Evolutionary conservation across 805 yeast species (phyloP), one percentile per base, ranked within the genome.

Genomic region (Metschnikowia dekortorum): DNA sequence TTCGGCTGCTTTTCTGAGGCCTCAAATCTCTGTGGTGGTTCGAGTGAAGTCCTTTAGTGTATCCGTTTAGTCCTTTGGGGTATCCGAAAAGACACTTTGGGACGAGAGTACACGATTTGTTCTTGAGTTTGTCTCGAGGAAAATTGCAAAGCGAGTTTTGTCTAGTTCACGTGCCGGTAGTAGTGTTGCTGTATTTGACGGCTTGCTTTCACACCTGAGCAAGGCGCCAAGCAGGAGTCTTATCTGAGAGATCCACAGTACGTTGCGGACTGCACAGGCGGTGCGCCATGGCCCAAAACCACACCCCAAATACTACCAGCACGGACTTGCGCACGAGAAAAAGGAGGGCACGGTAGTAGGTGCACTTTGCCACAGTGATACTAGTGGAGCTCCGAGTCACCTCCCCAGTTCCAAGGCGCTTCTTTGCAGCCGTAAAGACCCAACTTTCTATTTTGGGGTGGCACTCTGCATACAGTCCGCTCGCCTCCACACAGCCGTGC

Each of bases 171-270:
- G 29, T 22, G 8, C 14, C 7, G 39, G 11, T 10, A 7, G 16
- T 36, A 16, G 26, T 22, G 16, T 37, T 37, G 39, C 39, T 37
- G 28, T 22, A 10, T 3, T 22, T 22, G n/a, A 36, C 29, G 30
- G 39, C 8, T 37, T 18, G 39, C 28, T 10, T 11, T 14, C 39
- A 37, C 18, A 37, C 26, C 29, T 37, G 39, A 37, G 39, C 8
- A 37, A 8, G 16, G 39, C 39, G 39, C 39, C 39, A 22, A 29
- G 39, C n/a, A 22, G 39, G 29, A 33, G 9, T 39, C 42, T 29
- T 39, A 39, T 39, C 43, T 39, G 42, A 39, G 14, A 30, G 43
- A 39, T 39, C 43, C 43, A 39, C 34, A 39, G 34, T 39, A n/a
- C 43, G 16, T 29, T 16, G 32, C 14, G 26, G n/a, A 14, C 34